phyloP scores from a whole-genome alignment of 2,329 filamentous ascomycete genomes.

The Ophiostoma pallidulum region DNA sequence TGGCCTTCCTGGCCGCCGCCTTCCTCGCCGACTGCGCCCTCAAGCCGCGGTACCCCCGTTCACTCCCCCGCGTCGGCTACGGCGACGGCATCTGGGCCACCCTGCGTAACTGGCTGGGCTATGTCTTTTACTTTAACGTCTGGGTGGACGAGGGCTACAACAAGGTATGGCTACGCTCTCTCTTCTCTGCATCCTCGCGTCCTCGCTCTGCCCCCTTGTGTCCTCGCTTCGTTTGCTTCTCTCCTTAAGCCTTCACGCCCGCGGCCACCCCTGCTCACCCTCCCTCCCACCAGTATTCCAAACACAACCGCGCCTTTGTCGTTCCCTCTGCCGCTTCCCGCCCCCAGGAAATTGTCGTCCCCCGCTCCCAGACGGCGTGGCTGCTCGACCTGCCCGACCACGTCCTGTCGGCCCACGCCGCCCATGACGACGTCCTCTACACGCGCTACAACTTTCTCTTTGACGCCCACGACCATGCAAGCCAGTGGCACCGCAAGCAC shows the following conservation, averaged over 20 bases:
- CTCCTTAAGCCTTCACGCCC: not conserved
- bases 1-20: conserved; percentile 27
- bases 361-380: conserved; percentile 34
- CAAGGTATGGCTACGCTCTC: conserved; percentile 25
- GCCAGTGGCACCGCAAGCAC: not conserved
- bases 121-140: conserved; percentile 27
- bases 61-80: conserved; percentile 33
- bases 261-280: not conserved
- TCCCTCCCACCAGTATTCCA: no score
- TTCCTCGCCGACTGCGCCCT: conserved; percentile 31
- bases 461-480: conserved; percentile 19
- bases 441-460: conserved; percentile 34
- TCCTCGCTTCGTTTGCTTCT: not conserved
- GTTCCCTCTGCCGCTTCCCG: conserved; percentile 32
- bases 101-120: conserved; percentile 31
- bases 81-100: conserved; percentile 28
- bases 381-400: conserved; percentile 38
- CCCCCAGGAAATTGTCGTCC: conserved; percentile 35
- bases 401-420: conserved; percentile 31
- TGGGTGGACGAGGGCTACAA: conserved; percentile 36
- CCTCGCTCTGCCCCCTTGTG: no score
- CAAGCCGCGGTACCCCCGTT: conserved; percentile 30
- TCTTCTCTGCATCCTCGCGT: no score
- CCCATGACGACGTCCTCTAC: conserved; percentile 37
- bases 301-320: conserved; percentile 32